phyloP scores from a whole-genome alignment of 2,329 filamentous ascomycete genomes.

The Juglanconis sp. region DNA sequence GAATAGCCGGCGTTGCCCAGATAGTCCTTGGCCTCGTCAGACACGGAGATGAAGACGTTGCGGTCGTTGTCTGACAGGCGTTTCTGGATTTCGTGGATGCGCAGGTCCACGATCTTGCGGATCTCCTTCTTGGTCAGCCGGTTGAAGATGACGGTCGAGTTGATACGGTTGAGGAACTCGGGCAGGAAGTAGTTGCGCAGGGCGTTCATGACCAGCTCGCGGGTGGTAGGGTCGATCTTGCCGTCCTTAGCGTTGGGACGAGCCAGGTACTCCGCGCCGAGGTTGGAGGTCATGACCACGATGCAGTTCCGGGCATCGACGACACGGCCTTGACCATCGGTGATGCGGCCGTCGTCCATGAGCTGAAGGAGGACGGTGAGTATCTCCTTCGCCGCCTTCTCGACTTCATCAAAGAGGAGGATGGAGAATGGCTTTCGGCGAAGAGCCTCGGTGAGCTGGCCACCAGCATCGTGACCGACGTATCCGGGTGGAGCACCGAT shows the following conservation, averaged over 20 bases:
- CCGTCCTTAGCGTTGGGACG: slow-evolving; percentile 76
- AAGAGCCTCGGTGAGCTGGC: slow-evolving; percentile 91
- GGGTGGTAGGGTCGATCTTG: slow-evolving; percentile 78
- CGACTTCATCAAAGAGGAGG: slow-evolving; percentile 93
- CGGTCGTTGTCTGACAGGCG: slow-evolving; percentile 81
- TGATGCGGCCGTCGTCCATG: slow-evolving; percentile 98
- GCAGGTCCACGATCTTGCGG: slow-evolving; percentile 90
- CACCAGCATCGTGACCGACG: slow-evolving; percentile 92
- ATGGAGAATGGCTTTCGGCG: slow-evolving; percentile 97
- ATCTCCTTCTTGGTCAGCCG: slow-evolving; percentile 87
- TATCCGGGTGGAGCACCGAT: slow-evolving; percentile 97
- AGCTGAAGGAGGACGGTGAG: slow-evolving; percentile 96
- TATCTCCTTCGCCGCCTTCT: slow-evolving; percentile 97
- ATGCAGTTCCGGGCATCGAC: slow-evolving; percentile 98
- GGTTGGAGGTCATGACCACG: slow-evolving; percentile 97
- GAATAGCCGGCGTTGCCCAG: slow-evolving; percentile 89
- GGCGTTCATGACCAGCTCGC: slow-evolving; percentile 85
- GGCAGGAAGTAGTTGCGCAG: slow-evolving; percentile 95
- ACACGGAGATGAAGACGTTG: slow-evolving; percentile 80
- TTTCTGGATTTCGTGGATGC: slow-evolving; percentile 84
- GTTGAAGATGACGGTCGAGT: slow-evolving; percentile 96
- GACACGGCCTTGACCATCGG: slow-evolving; percentile 91
- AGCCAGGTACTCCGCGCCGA: slow-evolving; percentile 90
- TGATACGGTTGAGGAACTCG: slow-evolving; percentile 98
- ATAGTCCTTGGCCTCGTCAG: slow-evolving; percentile 86